Conservation (phyloP, 2,329 filamentous ascomycete species). For the Alternaria hordeiaustralica region DNA sequence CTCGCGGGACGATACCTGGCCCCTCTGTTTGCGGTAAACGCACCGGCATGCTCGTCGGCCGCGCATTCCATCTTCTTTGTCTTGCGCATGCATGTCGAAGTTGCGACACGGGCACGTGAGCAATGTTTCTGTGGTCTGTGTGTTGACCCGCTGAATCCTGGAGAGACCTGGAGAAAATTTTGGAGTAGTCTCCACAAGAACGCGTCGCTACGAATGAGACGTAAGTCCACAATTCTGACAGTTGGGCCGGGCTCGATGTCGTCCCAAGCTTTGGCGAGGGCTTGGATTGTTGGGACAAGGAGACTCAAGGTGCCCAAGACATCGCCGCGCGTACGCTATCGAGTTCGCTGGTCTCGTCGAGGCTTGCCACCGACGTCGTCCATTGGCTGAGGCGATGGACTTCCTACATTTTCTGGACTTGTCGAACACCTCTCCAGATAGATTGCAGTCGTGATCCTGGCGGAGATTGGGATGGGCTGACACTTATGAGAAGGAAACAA, state of each 20-base stretch:
- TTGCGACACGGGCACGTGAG: constrained; percentile 3
- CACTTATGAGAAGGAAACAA: background rate
- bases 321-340: constrained; percentile 12
- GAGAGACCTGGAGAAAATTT: constrained; percentile 9
- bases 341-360: constrained; percentile 1
- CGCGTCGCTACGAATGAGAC: background rate
- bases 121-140: background rate
- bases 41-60: background rate
- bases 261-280: constrained; percentile 7
- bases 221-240: background rate
- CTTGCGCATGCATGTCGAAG: background rate
- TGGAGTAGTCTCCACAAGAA: constrained; percentile 10
- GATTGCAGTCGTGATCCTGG: background rate
- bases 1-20: background rate
- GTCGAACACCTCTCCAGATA: background rate
- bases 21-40: background rate
- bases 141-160: background rate
- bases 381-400: background rate
- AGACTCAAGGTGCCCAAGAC: constrained; percentile 9
- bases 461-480: background rate
- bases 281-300: constrained; percentile 14
- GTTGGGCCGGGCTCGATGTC: constrained; percentile 1
- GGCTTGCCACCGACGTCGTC: background rate
- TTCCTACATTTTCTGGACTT: background rate
- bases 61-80: background rate